Conservation (phyloP, 768 basidiomycete species). For the Boletus subcaerulescens region DNA sequence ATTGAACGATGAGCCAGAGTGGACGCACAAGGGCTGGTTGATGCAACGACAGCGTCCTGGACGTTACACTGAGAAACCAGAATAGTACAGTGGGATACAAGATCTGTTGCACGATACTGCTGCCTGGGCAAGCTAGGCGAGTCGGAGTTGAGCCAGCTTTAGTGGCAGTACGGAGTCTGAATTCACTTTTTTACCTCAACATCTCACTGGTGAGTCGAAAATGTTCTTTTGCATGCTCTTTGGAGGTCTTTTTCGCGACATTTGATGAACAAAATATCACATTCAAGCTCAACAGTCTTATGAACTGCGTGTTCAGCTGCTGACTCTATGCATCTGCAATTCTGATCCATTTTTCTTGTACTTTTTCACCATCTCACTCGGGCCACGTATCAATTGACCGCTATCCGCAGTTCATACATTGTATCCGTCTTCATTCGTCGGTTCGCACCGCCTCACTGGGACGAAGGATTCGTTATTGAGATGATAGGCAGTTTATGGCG, state of each 20-base stretch:
- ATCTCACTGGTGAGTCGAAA: background rate
- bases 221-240: background rate
- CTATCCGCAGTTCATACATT: background rate
- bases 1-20: too few species aligned
- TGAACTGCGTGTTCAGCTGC: slow-evolving; percentile 39
- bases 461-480: too few species aligned
- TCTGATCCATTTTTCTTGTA: slow-evolving; percentile 29
- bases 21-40: too few species aligned
- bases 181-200: background rate
- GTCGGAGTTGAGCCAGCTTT: too few species aligned
- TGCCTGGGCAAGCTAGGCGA: too few species aligned
- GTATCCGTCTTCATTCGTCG: too few species aligned
- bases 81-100: too few species aligned
- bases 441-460: background rate
- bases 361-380: background rate
- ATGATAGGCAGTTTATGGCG: too few species aligned
- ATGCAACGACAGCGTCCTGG: too few species aligned
- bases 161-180: background rate
- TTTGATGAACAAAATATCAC: slow-evolving; percentile 40
- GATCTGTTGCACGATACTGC: too few species aligned
- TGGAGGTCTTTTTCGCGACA: background rate
- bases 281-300: slow-evolving; percentile 52
- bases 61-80: too few species aligned
- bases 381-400: background rate
- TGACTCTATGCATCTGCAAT: slow-evolving; percentile 43